Base-by-base conservation (phyloP, 106 monocot genomes). In the Iris macrosiphon region DNA sequence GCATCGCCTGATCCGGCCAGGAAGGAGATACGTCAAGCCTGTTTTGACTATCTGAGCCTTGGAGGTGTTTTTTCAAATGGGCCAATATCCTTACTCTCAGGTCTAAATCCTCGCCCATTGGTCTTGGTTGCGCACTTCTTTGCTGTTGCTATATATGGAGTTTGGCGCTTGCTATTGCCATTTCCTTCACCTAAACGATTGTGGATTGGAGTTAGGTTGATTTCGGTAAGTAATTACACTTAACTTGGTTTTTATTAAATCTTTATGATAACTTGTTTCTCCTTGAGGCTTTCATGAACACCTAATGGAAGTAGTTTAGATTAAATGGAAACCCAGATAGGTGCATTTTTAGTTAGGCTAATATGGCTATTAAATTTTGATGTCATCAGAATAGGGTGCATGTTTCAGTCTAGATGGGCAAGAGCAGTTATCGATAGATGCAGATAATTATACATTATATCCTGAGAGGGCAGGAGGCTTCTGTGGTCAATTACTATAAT, bases 21-120 rank as follows among this genome's bases (percentile, higher is more conserved):
- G 68, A 86, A 77, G 41, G 95, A 96, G 55, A 96, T 96, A 82
- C 79, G 89, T 21, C 65, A 86, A 71, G 89, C 89, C 4, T 89
- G 85, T 59, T 96, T 96, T 55, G 89, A 96, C 58, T 96, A 90
- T 64, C 71, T 96, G 29, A 79, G 89, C 60, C 82, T 96, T 63
- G 95, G 95, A 32, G 89, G 95, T 13, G 76, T 77, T 3, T 96
- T 57, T 56, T 89, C 95, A 12, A 71, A 54, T 58, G 89, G 89
- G 17, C 86, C 85, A 3, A 66, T 86, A 15, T 52, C 95, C 37
- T 59, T 96, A 25, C 69, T 90, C 24, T 86, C 86, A 19, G 89
- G 95, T 46, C 76, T 90, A 4, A 90, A 83, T 42, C 89, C 89
- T 17, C 81, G 89, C 1, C 95, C 95, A 0, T 25, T 89, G 59